Conservation (phyloP, 495 filamentous ascomycete species). For the Schizothecium vesticola region DNA sequence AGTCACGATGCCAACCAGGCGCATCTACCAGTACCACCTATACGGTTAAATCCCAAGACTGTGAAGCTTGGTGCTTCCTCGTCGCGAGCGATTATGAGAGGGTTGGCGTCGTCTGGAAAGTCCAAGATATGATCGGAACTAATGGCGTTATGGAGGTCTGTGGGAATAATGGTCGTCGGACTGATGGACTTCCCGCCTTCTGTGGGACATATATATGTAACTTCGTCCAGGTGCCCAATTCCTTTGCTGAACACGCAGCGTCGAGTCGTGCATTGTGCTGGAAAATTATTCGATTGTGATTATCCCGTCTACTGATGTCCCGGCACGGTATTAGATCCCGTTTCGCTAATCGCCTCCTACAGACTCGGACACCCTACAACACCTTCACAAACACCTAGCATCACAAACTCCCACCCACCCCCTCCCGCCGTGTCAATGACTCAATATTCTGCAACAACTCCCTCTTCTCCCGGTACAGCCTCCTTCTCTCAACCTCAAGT, state of each 20-base stretch:
- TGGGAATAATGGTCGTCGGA: too few relatives aligned
- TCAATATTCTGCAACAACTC: slow-evolving; percentile 17
- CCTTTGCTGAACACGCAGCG: neutral
- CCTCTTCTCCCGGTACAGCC: slow-evolving; percentile 12
- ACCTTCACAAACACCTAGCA: neutral
- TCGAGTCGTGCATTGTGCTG: neutral
- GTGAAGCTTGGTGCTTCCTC: too few relatives aligned
- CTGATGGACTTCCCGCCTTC: too few relatives aligned
- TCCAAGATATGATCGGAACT: too few relatives aligned
- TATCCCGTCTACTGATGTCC: neutral
- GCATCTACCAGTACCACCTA: too few relatives aligned
- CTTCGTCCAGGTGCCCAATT: neutral
- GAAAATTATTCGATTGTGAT: neutral
- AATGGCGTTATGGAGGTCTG: too few relatives aligned
- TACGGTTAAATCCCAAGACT: too few relatives aligned
- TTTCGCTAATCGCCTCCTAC: too few relatives aligned
- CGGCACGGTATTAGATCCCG: neutral
- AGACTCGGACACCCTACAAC: neutral
- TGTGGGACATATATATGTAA: neutral
- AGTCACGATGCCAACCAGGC: too few relatives aligned
- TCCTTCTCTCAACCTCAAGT: slow-evolving; percentile 15
- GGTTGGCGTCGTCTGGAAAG: too few relatives aligned
- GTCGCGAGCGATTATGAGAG: too few relatives aligned
- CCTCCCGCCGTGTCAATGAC: slow-evolving; percentile 1
- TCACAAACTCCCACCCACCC: neutral